These are phyloP conservation scores for Leucogyrophana mollusca DNA, from an alignment of 768 basidiomycete genomes.

Conservation along the genomic window DNA sequence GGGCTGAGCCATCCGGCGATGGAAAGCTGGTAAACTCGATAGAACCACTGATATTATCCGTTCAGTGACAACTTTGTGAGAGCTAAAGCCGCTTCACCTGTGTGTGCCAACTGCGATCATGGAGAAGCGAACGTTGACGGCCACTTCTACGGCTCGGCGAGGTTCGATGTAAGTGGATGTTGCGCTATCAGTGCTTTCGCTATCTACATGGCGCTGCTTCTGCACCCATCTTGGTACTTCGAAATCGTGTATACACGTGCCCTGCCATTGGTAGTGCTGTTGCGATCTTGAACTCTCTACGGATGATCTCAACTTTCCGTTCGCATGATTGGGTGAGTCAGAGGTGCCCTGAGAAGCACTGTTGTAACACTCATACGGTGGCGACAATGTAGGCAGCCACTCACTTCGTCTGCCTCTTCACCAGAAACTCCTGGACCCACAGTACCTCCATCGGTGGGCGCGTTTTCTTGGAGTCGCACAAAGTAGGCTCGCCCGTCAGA, in stretches of 20 bases:
- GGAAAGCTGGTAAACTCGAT: slow-evolving; percentile 72
- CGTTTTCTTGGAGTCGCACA: slow-evolving; percentile 56
- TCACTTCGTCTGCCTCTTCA: slow-evolving; percentile 48
- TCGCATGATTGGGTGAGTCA: slow-evolving; percentile 4
- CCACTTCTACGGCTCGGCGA: slow-evolving; percentile 59
- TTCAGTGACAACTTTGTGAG: too few species aligned
- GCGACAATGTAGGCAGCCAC: slow-evolving; percentile 11
- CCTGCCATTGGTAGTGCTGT: slow-evolving; percentile 52
- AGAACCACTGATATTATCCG: slow-evolving; percentile 46
- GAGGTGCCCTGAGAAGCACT: slow-evolving; percentile 10
- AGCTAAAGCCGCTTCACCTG: slow-evolving; percentile 54
- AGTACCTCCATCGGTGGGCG: slow-evolving; percentile 2
- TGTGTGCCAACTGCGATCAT: slow-evolving; percentile 77
- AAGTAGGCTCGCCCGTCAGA: slow-evolving; percentile 84
- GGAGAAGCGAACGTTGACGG: slow-evolving; percentile 80
- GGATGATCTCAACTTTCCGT: slow-evolving; percentile 6
- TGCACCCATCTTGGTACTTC: slow-evolving; percentile 77
- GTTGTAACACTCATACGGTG: not conserved
- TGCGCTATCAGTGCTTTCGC: slow-evolving; percentile 34
- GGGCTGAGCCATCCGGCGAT: slow-evolving; percentile 52
- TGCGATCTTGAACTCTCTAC: slow-evolving; percentile 9
- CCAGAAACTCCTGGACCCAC: slow-evolving; percentile 35
- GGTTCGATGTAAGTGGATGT: slow-evolving; percentile 57
- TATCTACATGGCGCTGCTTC: slow-evolving; percentile 63
- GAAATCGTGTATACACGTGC: slow-evolving; percentile 78